phyloP scores from a whole-genome alignment of 176 grass and related monocot species.

The Puccinellia tenuiflora region DNA sequence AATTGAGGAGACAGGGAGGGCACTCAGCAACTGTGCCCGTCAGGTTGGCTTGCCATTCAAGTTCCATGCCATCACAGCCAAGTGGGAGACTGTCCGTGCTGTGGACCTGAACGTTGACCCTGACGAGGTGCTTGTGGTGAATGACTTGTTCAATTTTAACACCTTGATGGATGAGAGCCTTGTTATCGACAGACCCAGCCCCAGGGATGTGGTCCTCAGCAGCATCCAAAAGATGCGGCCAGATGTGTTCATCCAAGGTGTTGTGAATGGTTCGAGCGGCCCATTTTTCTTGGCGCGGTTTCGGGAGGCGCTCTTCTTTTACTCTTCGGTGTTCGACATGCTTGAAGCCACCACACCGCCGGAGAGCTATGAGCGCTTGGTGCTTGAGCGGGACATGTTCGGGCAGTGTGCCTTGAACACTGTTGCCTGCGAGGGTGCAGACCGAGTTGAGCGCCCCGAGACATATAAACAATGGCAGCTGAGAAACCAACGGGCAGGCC shows the following conservation, averaged over 20 bases:
- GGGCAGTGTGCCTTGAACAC: slow-evolving; percentile 32
- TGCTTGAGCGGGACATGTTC: slow-evolving; percentile 37
- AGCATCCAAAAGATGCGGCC: slow-evolving; percentile 39
- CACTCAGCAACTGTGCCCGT: slow-evolving; percentile 24
- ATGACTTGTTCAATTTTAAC: slow-evolving; percentile 35
- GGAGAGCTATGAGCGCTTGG: slow-evolving; percentile 30
- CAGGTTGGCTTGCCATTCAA: slow-evolving; percentile 36
- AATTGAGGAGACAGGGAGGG: slow-evolving; percentile 33
- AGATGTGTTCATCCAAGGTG: slow-evolving; percentile 31
- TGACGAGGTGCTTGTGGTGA: slow-evolving; percentile 46
- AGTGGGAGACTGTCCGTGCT: slow-evolving; percentile 30
- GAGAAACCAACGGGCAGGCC: slow-evolving; percentile 31
- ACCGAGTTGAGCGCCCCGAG: slow-evolving; percentile 40
- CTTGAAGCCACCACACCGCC: slow-evolving; percentile 32
- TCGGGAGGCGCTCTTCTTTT: slow-evolving; percentile 39
- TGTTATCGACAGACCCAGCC: slow-evolving; percentile 30
- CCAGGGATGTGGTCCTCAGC: slow-evolving; percentile 37
- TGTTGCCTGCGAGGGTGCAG: slow-evolving; percentile 36
- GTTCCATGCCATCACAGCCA: slow-evolving; percentile 29
- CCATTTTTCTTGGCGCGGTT: slow-evolving; percentile 47
- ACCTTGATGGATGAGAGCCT: slow-evolving; percentile 46
- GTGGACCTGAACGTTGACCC: slow-evolving; percentile 23
- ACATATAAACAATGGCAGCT: slow-evolving; percentile 55
- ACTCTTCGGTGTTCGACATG: slow-evolving; percentile 45
- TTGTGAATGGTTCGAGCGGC: slow-evolving; percentile 29